phyloP scores from a whole-genome alignment of 352 stramenopile species.

The Pythium pyrilobum region DNA sequence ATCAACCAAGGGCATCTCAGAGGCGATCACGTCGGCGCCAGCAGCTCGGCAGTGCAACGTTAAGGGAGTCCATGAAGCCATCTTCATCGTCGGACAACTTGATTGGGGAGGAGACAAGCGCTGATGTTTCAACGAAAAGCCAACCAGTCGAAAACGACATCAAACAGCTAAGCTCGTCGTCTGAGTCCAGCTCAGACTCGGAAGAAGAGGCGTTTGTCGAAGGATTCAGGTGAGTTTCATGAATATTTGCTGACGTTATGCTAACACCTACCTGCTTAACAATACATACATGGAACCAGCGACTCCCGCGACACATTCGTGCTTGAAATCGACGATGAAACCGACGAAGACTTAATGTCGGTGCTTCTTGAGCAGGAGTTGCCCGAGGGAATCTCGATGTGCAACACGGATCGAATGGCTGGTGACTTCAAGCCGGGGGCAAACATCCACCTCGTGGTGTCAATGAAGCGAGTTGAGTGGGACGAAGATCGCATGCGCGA shows the following conservation, averaged over 20 bases:
- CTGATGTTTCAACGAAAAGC: not conserved
- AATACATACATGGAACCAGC: too few relatives aligned
- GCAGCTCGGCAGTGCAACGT: conserved; percentile 7
- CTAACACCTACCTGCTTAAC: too few relatives aligned
- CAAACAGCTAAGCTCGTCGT: conserved; percentile 64
- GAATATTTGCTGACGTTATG: too few relatives aligned
- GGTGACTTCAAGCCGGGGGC: conserved; percentile 61
- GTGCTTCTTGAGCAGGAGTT: conserved; percentile 86
- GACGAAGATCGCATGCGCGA: conserved; percentile 85
- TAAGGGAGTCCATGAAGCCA: conserved; percentile 21
- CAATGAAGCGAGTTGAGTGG: conserved; percentile 85
- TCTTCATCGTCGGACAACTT: conserved; percentile 21
- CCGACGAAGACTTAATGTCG: conserved; percentile 90
- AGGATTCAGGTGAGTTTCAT: conserved; percentile 36
- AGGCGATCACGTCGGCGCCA: conserved; percentile 34
- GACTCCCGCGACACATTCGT: conserved; percentile 87
- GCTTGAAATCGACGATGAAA: conserved; percentile 90
- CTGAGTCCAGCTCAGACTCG: conserved; percentile 75
- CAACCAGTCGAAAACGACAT: conserved; percentile 32
- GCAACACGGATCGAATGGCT: conserved; percentile 74
- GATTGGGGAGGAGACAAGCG: conserved; percentile 9
- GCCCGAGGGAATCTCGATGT: conserved; percentile 84
- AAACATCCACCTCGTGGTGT: conserved; percentile 83
- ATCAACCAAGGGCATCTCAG: conserved; percentile 22
- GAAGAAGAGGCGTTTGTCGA: conserved; percentile 79